These are phyloP conservation scores for Sanghuangporus sanghuang DNA, from an alignment of 1,284 basidiomycete species.

Conservation along the genomic window DNA sequence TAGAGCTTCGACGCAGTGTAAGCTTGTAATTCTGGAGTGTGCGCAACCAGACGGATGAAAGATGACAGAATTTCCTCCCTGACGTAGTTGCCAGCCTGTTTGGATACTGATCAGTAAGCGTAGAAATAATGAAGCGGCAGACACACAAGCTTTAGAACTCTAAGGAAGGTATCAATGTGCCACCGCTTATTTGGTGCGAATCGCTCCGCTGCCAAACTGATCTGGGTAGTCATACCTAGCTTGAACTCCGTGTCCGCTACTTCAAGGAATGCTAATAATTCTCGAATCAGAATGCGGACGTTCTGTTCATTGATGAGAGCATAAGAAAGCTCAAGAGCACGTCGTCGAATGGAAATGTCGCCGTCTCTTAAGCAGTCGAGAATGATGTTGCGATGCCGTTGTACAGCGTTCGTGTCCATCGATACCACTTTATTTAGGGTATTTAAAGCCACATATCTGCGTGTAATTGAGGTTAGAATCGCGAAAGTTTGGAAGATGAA, in stretches of 20 bases:
- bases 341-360: conserved; percentile 96
- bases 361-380: conserved; percentile 97
- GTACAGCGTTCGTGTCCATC: conserved; percentile 98
- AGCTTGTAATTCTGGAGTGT: conserved; percentile 95
- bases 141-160: conserved; percentile 86
- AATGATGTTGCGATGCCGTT: conserved; percentile 96
- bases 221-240: conserved; percentile 95
- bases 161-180: conserved; percentile 97
- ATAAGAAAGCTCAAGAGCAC: conserved; percentile 96
- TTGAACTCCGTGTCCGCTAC: conserved; percentile 99
- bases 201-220: conserved; percentile 92
- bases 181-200: conserved; percentile 98
- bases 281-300: conserved; percentile 87
- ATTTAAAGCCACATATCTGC: conserved; percentile 94
- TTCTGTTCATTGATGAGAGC: conserved; percentile 96
- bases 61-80: conserved; percentile 94
- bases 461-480: neutral
- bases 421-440: conserved; percentile 98
- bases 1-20: conserved; percentile 95
- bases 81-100: conserved; percentile 95
- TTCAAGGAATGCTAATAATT: conserved; percentile 93
- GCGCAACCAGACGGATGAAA: conserved; percentile 93
- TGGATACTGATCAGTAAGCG: neutral
- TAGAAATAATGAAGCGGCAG: neutral
- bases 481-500: neutral